Conservation (phyloP, 805 yeast species). For the Yarrowia sp. region DNA sequence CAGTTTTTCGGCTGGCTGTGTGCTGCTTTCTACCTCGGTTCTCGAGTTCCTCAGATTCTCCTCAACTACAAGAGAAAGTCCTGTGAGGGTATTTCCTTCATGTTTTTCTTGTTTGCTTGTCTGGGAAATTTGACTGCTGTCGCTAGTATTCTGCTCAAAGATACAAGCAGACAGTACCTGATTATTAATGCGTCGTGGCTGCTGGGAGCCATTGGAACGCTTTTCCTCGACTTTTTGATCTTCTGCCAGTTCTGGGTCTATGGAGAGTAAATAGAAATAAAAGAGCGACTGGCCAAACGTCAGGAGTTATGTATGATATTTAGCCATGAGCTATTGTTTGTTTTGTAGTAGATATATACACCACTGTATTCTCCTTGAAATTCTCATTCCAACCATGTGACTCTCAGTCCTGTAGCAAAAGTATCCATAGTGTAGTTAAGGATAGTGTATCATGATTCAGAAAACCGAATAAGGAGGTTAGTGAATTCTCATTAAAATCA, state of each 20-base stretch:
- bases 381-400: no score
- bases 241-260: constrained; percentile 84
- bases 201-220: constrained; percentile 86
- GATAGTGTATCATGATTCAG: no score
- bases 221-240: constrained; percentile 76
- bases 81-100: constrained; percentile 91
- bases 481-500: no score
- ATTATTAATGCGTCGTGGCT: constrained; percentile 89
- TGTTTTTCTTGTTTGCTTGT: constrained; percentile 93
- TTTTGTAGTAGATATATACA: no score
- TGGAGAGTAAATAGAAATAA: constrained; percentile 27
- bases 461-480: no score
- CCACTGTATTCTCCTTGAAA: no score
- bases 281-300: neutral
- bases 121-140: constrained; percentile 91
- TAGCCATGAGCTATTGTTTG: no score
- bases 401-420: no score
- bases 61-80: constrained; percentile 83
- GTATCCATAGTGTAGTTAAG: no score
- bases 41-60: constrained; percentile 88
- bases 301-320: no score
- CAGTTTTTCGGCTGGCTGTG: constrained; percentile 78
- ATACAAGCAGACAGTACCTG: constrained; percentile 65
- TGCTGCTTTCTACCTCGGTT: constrained; percentile 59
- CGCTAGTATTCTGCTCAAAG: constrained; percentile 74